These are phyloP conservation scores for Deakozyma indianensis DNA, from an alignment of 805 yeast species.

Conservation along the genomic window DNA sequence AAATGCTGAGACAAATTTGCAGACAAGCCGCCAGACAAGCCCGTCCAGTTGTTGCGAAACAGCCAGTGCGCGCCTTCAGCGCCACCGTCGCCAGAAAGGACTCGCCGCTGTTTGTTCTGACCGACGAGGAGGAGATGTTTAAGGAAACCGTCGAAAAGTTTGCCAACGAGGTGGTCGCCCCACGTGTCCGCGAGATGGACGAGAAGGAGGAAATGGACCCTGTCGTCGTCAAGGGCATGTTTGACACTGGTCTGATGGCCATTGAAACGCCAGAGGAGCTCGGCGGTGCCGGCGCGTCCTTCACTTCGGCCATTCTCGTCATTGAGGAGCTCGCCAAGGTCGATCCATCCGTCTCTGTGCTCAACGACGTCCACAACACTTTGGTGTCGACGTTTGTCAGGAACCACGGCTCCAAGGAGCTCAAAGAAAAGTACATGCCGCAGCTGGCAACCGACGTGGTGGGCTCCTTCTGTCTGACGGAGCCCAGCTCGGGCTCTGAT, in stretches of 20 bases:
- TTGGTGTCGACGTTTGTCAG: slow-evolving; percentile 28
- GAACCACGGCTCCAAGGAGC: slow-evolving; percentile 23
- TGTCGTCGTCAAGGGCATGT: slow-evolving; percentile 18
- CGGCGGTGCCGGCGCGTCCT: slow-evolving; percentile 32
- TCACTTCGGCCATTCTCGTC: slow-evolving; percentile 30
- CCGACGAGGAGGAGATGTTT: slow-evolving; percentile 29
- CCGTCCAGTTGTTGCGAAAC: not conserved
- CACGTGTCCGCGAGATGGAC: slow-evolving; percentile 26
- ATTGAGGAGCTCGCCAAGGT: slow-evolving; percentile 31
- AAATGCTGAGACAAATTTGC: not conserved
- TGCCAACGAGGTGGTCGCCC: slow-evolving; percentile 26
- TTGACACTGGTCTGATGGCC: slow-evolving; percentile 30
- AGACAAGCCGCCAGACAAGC: not conserved
- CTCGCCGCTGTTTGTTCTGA: slow-evolving; percentile 19
- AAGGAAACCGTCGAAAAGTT: slow-evolving; percentile 26
- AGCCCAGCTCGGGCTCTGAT: slow-evolving; percentile 28
- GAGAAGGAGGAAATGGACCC: slow-evolving; percentile 23
- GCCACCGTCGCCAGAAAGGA: slow-evolving; percentile 4
- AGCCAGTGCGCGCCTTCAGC: not conserved
- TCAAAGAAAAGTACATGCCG: slow-evolving; percentile 27
- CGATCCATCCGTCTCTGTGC: slow-evolving; percentile 27
- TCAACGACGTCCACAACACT: slow-evolving; percentile 33
- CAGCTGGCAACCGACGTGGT: slow-evolving; percentile 21
- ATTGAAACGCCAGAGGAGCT: slow-evolving; percentile 31
- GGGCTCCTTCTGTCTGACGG: slow-evolving; percentile 28